A percentile compares a stretch with the other conserved stretches of the same genome.
Evolutionary conservation across 1,284 basidiomycete genomes (phyloP).

Genomic region (Cryptococcus floricola): DNA sequence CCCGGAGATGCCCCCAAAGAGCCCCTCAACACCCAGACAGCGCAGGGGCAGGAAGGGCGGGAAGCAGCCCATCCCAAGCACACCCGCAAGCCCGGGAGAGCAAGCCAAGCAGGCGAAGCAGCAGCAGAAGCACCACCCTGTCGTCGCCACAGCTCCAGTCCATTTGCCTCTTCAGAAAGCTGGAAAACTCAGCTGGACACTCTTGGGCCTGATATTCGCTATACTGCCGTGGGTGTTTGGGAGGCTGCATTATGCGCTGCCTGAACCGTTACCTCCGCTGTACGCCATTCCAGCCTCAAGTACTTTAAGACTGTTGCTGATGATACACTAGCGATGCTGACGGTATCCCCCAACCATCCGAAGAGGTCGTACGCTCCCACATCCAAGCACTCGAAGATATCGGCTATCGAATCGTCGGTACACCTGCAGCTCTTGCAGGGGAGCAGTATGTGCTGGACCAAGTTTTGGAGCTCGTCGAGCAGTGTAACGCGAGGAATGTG

Average conservation of each 20-base stretch:
- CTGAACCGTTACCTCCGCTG: constrained; percentile 10
- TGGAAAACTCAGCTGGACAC: constrained; percentile 7
- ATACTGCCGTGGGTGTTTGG: constrained; percentile 11
- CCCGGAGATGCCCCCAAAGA: too few relatives aligned
- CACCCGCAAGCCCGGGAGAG: too few relatives aligned
- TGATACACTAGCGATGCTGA: constrained; percentile 18
- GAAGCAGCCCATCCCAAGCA: too few relatives aligned
- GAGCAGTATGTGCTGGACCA: constrained; percentile 77
- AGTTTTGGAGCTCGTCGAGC: constrained; percentile 58
- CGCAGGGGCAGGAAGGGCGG: too few relatives aligned
- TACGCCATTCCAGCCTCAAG: neutral
- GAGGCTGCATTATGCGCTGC: constrained; percentile 14
- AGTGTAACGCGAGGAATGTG: constrained; percentile 61
- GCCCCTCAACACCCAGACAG: too few relatives aligned
- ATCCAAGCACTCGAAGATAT: constrained; percentile 61
- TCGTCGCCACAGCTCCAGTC: neutral
- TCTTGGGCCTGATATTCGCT: constrained; percentile 10
- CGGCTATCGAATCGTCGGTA: constrained; percentile 89
- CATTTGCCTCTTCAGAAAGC: constrained; percentile 1
- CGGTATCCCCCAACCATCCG: constrained; percentile 36
- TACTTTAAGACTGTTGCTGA: neutral
- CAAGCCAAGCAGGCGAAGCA: too few relatives aligned
- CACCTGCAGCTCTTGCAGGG: constrained; percentile 77
- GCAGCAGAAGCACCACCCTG: neutral
- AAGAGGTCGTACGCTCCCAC: constrained; percentile 39